Evolutionary conservation across 345 rosid genomes (phyloP).

Genomic region (Dipteronia sinensis): DNA sequence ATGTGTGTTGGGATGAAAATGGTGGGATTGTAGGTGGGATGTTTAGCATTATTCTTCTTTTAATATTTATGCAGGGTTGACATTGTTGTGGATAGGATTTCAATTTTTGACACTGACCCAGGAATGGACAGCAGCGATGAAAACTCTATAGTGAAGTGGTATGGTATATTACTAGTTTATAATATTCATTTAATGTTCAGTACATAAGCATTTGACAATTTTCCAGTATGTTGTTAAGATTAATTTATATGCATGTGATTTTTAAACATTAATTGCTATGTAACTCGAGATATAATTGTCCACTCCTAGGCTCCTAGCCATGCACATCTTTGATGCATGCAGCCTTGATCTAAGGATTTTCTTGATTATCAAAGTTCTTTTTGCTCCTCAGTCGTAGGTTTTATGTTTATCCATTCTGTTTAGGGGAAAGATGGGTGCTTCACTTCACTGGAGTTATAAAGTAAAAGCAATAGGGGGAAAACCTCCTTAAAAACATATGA

Average conservation of each 20-base stretch:
- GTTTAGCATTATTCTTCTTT: background rate
- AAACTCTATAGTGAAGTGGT: constrained; percentile 68
- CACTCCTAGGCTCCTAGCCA: too few species aligned
- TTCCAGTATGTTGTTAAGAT: background rate
- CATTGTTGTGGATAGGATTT: constrained; percentile 42
- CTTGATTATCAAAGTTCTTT: too few species aligned
- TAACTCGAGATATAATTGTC: background rate
- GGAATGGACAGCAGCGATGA: constrained; percentile 75
- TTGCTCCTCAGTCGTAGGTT: too few species aligned
- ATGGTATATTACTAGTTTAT: constrained; percentile 6
- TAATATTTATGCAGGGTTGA: constrained; percentile 51
- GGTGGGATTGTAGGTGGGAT: too few species aligned
- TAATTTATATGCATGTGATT: background rate
- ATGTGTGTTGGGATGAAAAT: too few species aligned
- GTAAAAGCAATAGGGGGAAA: too few species aligned
- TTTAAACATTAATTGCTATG: background rate
- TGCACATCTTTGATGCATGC: background rate
- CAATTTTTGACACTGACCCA: constrained; percentile 71
- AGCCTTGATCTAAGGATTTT: too few species aligned
- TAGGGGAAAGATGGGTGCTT: too few species aligned
- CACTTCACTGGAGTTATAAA: too few species aligned
- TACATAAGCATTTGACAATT: background rate
- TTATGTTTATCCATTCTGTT: too few species aligned
- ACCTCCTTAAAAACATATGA: too few species aligned
- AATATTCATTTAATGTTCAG: background rate